Base-by-base conservation (phyloP, 345 rosid species). In the Populus tremula region DNA sequence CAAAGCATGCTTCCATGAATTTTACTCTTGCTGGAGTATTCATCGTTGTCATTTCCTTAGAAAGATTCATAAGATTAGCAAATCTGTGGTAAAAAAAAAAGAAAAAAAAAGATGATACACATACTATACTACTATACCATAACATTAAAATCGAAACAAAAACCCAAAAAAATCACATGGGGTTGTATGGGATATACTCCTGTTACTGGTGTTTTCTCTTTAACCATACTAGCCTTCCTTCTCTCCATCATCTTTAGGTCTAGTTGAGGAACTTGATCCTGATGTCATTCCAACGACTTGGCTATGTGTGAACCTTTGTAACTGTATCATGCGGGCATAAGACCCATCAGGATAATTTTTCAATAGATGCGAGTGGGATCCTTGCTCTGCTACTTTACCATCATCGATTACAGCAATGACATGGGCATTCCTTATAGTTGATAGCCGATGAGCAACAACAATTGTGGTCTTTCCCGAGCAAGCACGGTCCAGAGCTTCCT, bases 381-480 rank as follows among this genome's bases (percentile, higher is more conserved):
- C 99, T 89, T 90, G 97, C 77, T 92, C 99, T 2, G 94, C 92
- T 4, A 96, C 99, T 82, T 92, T 93, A 45, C 95, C 99, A 7
- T 96, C 99, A 47, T 96, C 97, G 4, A 96, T 96, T 27, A 96
- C 94, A 0, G 97, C 97, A 6, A 96, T 96, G 23, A 84, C 88
- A 65, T 92, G 92, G 0, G 99, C 99, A 63, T 93, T 96, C 70
- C 99, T 85, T 27, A 96, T 92, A 4, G 99, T 93, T 3, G 97
- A 89, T 49, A 96, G 82, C 85, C 97, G 84, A 77, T 93, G 97
- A 70, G 99, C 97, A 71, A 93, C 99, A 29, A 93, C 88, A 2
- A 96, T 91, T 0, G 98, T 93, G 11, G 97, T 96, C 82, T 88
- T 96, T 49, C 99, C 98, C 2, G 94, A 82, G 79, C 96, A 96